Conservation (phyloP, 1,139 yeast genomes). For the Yamadazyma oceani region DNA sequence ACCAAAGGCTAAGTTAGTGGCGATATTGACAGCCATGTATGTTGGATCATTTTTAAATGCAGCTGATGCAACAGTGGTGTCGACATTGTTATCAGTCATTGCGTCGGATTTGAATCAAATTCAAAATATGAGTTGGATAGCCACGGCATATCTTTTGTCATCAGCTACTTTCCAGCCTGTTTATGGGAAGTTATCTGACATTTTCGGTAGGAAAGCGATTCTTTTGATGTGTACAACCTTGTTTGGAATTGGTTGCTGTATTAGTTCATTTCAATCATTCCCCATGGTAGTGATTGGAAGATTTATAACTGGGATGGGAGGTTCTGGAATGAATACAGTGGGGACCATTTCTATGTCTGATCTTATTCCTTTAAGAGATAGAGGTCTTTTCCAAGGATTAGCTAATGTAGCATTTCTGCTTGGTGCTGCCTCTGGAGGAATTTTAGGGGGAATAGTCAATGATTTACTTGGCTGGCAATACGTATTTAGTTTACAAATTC, state of each 20-base stretch:
- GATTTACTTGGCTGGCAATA: constrained; percentile 80
- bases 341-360: constrained; percentile 55
- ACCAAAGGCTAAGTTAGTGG: constrained; percentile 30
- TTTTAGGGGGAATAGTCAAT: constrained; percentile 66
- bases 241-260: constrained; percentile 41
- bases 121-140: constrained; percentile 47
- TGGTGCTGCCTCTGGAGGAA: constrained; percentile 59
- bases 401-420: constrained; percentile 49
- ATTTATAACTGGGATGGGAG: constrained; percentile 57
- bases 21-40: constrained; percentile 36
- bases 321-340: constrained; percentile 52
- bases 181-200: constrained; percentile 83
- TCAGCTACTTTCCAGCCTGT: constrained; percentile 61
- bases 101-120: constrained; percentile 46
- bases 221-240: constrained; percentile 35
- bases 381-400: constrained; percentile 55
- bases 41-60: constrained; percentile 46
- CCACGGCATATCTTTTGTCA: constrained; percentile 43
- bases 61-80: constrained; percentile 45
- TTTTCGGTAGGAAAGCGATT: constrained; percentile 68
- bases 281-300: constrained; percentile 57
- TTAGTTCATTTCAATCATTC: constrained; percentile 42
- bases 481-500: constrained; percentile 55
- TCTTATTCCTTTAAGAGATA: constrained; percentile 49
- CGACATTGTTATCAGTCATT: constrained; percentile 41